Conservation (phyloP, 2,329 filamentous ascomycete species). For the Colletotrichum kahawae region DNA sequence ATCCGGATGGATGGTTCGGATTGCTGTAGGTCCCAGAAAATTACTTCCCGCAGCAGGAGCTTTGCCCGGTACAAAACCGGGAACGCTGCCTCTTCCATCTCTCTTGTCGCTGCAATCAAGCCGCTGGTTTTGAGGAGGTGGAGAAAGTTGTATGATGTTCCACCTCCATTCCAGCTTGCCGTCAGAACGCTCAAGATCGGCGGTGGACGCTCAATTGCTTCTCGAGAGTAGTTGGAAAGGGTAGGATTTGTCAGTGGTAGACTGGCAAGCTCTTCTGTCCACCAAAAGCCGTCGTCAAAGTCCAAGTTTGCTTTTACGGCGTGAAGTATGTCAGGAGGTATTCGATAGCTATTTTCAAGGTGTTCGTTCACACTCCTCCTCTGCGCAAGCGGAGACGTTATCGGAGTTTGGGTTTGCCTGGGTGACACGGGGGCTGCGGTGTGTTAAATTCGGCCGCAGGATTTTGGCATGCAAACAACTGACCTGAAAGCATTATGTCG, state of each 20-base stretch:
- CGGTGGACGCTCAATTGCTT: slow-evolving; percentile 46
- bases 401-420: slow-evolving; percentile 53
- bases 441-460: neutral
- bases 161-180: slow-evolving; percentile 55
- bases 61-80: slow-evolving; percentile 60
- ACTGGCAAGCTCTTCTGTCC: slow-evolving; percentile 54
- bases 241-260: slow-evolving; percentile 43
- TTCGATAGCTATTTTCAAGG: slow-evolving; percentile 50
- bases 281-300: slow-evolving; percentile 64
- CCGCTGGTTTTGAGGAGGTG: slow-evolving; percentile 57
- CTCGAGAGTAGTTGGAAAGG: slow-evolving; percentile 41
- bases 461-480: slow-evolving; percentile 5
- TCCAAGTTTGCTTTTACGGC: slow-evolving; percentile 52
- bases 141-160: slow-evolving; percentile 56
- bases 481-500: slow-evolving; percentile 57
- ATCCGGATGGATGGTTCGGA: slow-evolving; percentile 48
- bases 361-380: slow-evolving; percentile 58
- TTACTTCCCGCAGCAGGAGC: slow-evolving; percentile 57
- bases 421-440: slow-evolving; percentile 50
- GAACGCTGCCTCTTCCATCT: slow-evolving; percentile 52
- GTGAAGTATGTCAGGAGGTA: slow-evolving; percentile 43
- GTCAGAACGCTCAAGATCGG: slow-evolving; percentile 56
- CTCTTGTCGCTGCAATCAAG: slow-evolving; percentile 51
- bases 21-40: slow-evolving; percentile 59
- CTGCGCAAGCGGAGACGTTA: slow-evolving; percentile 54